A percentile compares a stretch with the other conserved stretches of the same genome.
These are phyloP conservation scores for Paramecium octaurelia DNA, from an alignment of 73 alveolate genomes.

Conservation along the genomic window DNA sequence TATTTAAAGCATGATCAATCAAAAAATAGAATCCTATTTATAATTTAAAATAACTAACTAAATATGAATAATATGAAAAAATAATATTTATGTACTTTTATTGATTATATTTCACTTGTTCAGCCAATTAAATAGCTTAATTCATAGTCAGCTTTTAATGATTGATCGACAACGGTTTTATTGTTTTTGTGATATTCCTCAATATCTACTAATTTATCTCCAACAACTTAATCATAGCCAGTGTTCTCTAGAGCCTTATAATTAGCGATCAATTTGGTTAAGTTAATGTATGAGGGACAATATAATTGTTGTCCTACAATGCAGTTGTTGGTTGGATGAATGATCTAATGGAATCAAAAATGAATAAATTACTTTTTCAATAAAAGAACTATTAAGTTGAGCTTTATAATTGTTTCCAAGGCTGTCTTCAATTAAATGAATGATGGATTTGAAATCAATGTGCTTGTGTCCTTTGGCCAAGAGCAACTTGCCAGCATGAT, in stretches of 20 bases:
- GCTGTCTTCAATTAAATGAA: not conserved
- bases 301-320: not conserved
- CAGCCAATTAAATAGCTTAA: not conserved
- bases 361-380: too few species aligned
- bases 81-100: not conserved
- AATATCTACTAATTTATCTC: not conserved
- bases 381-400: too few species aligned
- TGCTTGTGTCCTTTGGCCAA: constrained; percentile 7
- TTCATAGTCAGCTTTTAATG: not conserved
- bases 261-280: not conserved
- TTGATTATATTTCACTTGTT: not conserved
- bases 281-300: not conserved
- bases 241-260: not conserved
- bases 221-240: not conserved
- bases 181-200: not conserved
- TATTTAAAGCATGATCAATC: not conserved
- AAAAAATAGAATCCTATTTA: too few species aligned
- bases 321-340: not conserved
- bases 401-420: too few species aligned
- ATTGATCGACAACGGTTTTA: not conserved
- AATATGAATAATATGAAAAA: not conserved
- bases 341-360: not conserved
- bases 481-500: not conserved
- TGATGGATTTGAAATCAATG: not conserved
- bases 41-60: too few species aligned